Evolutionary conservation across 176 grass and related monocot genomes (phyloP), one percentile per base, ranked within the genome.

Genomic region (Aegilops bicornis): DNA sequence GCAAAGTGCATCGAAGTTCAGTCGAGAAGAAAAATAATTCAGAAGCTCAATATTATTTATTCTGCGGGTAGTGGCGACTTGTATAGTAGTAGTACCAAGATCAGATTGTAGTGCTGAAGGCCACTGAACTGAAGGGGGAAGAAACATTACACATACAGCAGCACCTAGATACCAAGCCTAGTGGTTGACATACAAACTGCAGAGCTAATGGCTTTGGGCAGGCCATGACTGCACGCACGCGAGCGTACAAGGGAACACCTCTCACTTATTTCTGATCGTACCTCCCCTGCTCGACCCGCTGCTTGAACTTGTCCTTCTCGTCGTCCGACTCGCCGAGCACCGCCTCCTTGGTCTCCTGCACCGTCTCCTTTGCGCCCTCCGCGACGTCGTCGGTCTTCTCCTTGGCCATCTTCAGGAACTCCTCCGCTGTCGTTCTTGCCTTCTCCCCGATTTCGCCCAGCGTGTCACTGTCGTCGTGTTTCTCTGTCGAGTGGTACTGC

Each of bases 381-480:
- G 30, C 24, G 8, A 90, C 77, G 27, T 89, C 83, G 2, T 96
- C 94, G 2, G 92, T 82, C 78, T 94, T 99, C 85, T 94, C 92
- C 85, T 94, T 96, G 65, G 97, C 97, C 39, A 91, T 90, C 45
- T 92, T 91, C 61, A 92, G 6, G 83, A 96, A 99, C 89, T 96
- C 94, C 37, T 96, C 92, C 0, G 94, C 97, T 1, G 97, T 94
- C 19, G 97, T 94, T 64, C 82, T 86, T 12, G 94, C 97, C 58
- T 96, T 96, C 7, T 93, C 88, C 1, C 77, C 85, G 4, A 96
- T 87, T 69, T 90, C 91, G 5, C 79, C 70, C 12, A 74, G 14
- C 10, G 84, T 84, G 50, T 91, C 90, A 3, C 89, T 79, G 42
- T 92, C 92, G 2, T 94, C 91, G 6, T 79, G 69, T 17, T 87